Percentiles rank a stretch among this genome's conserved stretches.
Evolutionary conservation across 2,329 filamentous ascomycete genomes (phyloP).

Genomic region (Pyrenophora seminiperda): DNA sequence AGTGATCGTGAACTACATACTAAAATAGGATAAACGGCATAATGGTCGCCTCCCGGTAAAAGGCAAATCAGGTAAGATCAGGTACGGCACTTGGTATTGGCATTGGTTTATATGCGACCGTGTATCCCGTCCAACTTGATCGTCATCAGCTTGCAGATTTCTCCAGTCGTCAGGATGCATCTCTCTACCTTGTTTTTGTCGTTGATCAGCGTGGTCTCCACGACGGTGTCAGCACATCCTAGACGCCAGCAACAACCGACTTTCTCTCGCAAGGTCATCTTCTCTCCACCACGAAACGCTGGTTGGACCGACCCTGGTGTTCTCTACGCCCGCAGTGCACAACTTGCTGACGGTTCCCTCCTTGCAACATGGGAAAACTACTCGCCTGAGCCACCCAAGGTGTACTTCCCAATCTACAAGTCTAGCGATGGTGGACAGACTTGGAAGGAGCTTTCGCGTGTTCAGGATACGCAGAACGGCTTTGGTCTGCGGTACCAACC

Average conservation of each 20-base stretch:
- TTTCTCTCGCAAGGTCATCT: slow-evolving; percentile 48
- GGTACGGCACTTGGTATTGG: slow-evolving; percentile 1
- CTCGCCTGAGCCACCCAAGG: slow-evolving; percentile 51
- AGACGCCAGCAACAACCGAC: slow-evolving; percentile 28
- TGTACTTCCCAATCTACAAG: slow-evolving; percentile 55
- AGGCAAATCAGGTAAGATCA: background rate
- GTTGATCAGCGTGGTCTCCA: slow-evolving; percentile 16
- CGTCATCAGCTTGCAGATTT: slow-evolving; percentile 9
- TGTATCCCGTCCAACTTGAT: background rate
- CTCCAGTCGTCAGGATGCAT: slow-evolving; percentile 36
- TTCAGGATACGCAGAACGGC: slow-evolving; percentile 69
- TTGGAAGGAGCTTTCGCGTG: slow-evolving; percentile 67
- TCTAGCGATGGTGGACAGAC: slow-evolving; percentile 56
- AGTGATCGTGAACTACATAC: background rate
- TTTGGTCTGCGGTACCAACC: slow-evolving; percentile 73
- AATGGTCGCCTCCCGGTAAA: background rate
- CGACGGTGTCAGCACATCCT: slow-evolving; percentile 29
- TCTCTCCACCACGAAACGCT: slow-evolving; percentile 47
- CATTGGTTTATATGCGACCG: slow-evolving; percentile 11
- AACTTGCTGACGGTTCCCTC: slow-evolving; percentile 52
- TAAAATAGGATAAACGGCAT: slow-evolving; percentile 1
- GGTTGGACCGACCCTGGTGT: slow-evolving; percentile 55
- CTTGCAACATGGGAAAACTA: slow-evolving; percentile 63
- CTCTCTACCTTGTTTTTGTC: slow-evolving; percentile 34
- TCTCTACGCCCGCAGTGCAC: slow-evolving; percentile 58